Conservation (phyloP, 345 rosid species). For the Boechera divaricarpa region DNA sequence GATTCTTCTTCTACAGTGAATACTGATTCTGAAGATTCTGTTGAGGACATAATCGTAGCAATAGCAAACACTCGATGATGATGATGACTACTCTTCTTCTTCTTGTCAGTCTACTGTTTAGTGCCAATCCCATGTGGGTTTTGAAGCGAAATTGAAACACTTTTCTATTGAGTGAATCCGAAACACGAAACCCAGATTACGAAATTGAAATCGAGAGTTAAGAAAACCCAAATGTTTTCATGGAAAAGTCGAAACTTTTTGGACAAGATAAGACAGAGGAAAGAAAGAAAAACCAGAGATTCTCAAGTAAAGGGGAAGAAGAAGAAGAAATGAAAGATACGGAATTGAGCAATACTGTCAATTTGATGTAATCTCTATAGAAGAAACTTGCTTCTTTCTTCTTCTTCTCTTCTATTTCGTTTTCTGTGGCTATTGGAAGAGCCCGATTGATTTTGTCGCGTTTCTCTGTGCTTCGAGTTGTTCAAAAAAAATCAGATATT, state of each 20-base stretch:
- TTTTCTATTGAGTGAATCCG: constrained; percentile 19
- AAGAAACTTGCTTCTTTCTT: constrained; percentile 26
- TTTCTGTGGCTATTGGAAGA: constrained; percentile 42
- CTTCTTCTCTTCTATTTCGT: constrained; percentile 14
- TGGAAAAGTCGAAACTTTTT: background rate
- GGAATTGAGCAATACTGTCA: constrained; percentile 32
- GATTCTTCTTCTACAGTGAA: constrained; percentile 49
- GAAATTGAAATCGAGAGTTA: background rate
- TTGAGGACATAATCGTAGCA: constrained; percentile 59
- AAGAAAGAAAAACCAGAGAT: background rate
- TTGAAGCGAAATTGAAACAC: constrained; percentile 9
- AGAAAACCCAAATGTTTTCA: constrained; percentile 17
- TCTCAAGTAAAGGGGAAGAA: background rate
- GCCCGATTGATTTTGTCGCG: constrained; percentile 10
- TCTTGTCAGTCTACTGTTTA: constrained; percentile 38
- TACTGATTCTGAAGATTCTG: constrained; percentile 49
- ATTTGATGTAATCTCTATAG: constrained; percentile 14
- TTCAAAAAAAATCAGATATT: background rate
- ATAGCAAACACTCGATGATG: constrained; percentile 34
- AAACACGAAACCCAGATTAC: constrained; percentile 22
- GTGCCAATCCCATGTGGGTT: constrained; percentile 75
- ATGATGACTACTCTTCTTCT: constrained; percentile 29
- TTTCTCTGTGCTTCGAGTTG: background rate
- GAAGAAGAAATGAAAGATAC: background rate
- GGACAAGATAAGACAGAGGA: background rate